Conservation (phyloP, 2,329 filamentous ascomycete genomes). For the Chaetomium globosum region DNA sequence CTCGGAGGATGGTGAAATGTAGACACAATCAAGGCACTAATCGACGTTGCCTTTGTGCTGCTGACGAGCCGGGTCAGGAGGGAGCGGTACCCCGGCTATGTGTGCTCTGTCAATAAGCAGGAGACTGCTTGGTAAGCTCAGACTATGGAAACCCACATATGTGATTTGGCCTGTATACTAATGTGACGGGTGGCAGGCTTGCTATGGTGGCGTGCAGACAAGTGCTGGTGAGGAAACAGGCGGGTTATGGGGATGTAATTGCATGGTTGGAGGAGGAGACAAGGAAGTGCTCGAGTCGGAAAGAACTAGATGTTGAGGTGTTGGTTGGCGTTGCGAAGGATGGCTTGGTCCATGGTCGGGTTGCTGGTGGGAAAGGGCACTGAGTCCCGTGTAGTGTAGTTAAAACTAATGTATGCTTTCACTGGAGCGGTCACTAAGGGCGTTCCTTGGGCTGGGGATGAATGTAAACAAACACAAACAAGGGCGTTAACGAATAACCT, state of each 20-base stretch:
- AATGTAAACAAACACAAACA: too few relatives aligned
- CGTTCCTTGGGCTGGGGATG: too few relatives aligned
- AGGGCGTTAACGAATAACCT: neutral
- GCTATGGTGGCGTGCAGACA: constrained; percentile 69
- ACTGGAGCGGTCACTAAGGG: neutral
- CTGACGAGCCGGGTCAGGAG: constrained; percentile 59
- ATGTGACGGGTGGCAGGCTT: constrained; percentile 55
- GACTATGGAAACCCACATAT: neutral
- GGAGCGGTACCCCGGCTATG: constrained; percentile 53
- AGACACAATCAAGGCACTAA: constrained; percentile 68
- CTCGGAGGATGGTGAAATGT: neutral
- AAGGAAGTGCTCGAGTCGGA: constrained; percentile 40
- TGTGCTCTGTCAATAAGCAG: constrained; percentile 60
- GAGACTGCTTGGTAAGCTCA: constrained; percentile 64
- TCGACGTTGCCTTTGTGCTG: constrained; percentile 65
- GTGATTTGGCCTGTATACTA: neutral
- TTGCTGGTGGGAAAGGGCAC: neutral
- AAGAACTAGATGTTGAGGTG: constrained; percentile 25
- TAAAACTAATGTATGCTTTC: neutral
- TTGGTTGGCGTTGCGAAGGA: constrained; percentile 29
- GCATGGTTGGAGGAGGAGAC: constrained; percentile 65
- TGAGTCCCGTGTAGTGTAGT: neutral
- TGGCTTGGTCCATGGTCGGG: neutral
- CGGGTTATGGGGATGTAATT: constrained; percentile 65
- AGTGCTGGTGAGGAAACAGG: constrained; percentile 72